Evolutionary conservation across 2,329 filamentous ascomycete genomes (phyloP), one percentile per base, ranked within the genome.

Genomic region (Microcyclosporella mali): DNA sequence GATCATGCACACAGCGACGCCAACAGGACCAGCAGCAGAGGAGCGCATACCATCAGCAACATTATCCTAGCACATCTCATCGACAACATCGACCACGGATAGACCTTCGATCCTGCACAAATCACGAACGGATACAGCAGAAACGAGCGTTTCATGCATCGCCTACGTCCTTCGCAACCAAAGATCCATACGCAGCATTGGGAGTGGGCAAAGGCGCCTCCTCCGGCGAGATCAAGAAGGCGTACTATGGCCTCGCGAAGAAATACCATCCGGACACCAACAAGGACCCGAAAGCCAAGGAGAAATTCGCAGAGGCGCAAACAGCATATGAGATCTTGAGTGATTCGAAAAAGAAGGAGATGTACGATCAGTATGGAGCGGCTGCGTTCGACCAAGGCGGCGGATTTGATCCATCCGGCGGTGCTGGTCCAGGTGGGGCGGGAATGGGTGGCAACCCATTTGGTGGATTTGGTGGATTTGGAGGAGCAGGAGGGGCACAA

Each of bases 231-330:
- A 97, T 98, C 64, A 98, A 98, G 66, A 97, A 95, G 66, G 89
- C 92, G 2, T 98, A 98, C 72, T 98, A 98, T 64, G 87, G 89
- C 38, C 74, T 97, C 46, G 92, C 92, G 15, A 98, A 98, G 69
- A 98, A 97, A 62, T 98, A 81, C 64, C 92, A 98, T 60, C 92
- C 92, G 7, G 92, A 98, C 64, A 97, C 92, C 28, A 98, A 97
- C 74, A 97, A 97, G 66, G 92, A 97, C 56, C 66, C 86, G 2
- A 77, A 73, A n/a, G 89, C 92, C 28, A 97, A 97, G 65, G 92
- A 97, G 58, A 90, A 85, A 59, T 98, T 98, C 59, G 78, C 83
- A 51, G 90, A 95, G 56, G 87, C 94, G 41, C 92, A 98, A 66
- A 79, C 85, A 25, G 88, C 92, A 17, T 98, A 98, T 68, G 92